A percentile compares a stretch with the other conserved stretches of the same genome.
Conservation (phyloP, 169 alveolate genomes). For the Eimeria acervulina region DNA sequence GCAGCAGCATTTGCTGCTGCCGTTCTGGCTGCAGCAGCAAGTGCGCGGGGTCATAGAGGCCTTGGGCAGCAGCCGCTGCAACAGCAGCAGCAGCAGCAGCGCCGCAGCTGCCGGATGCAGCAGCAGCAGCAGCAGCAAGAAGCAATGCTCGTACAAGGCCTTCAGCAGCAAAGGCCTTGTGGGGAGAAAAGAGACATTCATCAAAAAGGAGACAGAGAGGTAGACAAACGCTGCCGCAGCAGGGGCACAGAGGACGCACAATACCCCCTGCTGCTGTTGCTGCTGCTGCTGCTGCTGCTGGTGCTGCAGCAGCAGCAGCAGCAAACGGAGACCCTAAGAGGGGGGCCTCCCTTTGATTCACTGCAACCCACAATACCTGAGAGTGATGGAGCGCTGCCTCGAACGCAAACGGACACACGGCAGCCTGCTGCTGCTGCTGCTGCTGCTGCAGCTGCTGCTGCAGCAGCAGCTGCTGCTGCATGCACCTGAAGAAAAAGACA, state of each 20-base stretch:
- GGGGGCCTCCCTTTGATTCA: background rate
- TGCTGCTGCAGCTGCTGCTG: slow-evolving; percentile 10
- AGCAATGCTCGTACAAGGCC: background rate
- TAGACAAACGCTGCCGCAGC: slow-evolving; percentile 56
- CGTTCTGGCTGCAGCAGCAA: slow-evolving; percentile 25
- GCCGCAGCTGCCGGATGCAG: slow-evolving; percentile 17
- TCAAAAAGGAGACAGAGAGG: slow-evolving; percentile 61
- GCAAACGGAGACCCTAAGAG: slow-evolving; percentile 18
- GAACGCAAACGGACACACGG: slow-evolving; percentile 9
- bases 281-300: slow-evolving; percentile 31
- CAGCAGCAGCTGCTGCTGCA: slow-evolving; percentile 45
- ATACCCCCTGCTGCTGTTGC: slow-evolving; percentile 16
- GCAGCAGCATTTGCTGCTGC: background rate
- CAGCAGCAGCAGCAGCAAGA: slow-evolving; percentile 65
- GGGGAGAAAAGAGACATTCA: slow-evolving; percentile 56
- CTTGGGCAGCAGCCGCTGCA: background rate
- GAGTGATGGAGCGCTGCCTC: slow-evolving; percentile 52
- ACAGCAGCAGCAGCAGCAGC: slow-evolving; percentile 59
- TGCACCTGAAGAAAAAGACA: slow-evolving; percentile 56
- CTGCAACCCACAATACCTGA: slow-evolving; percentile 7
- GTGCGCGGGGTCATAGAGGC: slow-evolving; percentile 21
- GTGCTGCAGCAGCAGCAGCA: background rate
- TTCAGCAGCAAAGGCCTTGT: slow-evolving; percentile 57
- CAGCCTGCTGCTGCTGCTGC: background rate
- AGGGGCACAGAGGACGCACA: slow-evolving; percentile 2